Base-by-base conservation (phyloP, 805 yeast genomes). In the Candida insectalens region DNA sequence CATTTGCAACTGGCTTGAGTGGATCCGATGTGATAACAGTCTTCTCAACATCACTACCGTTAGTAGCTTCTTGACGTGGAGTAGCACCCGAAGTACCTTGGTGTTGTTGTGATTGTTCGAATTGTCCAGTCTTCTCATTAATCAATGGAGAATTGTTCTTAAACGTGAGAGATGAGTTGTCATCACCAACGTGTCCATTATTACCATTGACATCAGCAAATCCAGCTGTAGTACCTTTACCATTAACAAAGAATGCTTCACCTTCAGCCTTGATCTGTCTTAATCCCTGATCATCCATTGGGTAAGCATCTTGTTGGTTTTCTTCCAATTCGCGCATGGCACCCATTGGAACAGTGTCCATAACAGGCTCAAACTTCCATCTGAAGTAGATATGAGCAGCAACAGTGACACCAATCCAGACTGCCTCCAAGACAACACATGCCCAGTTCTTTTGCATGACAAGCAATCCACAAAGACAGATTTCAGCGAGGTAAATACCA, bases 361-460 rank as follows among this genome's bases (percentile, higher is more conserved):
- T 60, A 38, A 81, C 53, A 22, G 84, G 78, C 32, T 74, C 66
- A 54, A 79, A 80, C 40, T 55, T 68, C 55, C 67, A 54, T 50
- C 73, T 74, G 48, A 73, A 61, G 52, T 65, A 77, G 20, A 81
- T 39, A 49, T 81, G 89, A 20, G 69, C 60, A 15, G 57, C 52
- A 19, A 71, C 77, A 10, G 89, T 78, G 29, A 60, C 70, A n/a
- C 52, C 72, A 12, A 79, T 44, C 40, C 68, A 55, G n/a, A 74
- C 65, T 36, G 63, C 79, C 55, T 81, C 88, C 36, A 83, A 60
- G 3, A 65, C 92, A 42, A 81, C 74, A 45, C 79, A 74, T 16
- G 81, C 84, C 89, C 89, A 83, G 43, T 79, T 67, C 62, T 83
- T 79, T 29, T 74, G 71, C 74, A 80, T 75, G 26, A 82, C 80